Conservation (phyloP, 805 yeast genomes). For the Zygosaccharomyces kombuchaensis region DNA sequence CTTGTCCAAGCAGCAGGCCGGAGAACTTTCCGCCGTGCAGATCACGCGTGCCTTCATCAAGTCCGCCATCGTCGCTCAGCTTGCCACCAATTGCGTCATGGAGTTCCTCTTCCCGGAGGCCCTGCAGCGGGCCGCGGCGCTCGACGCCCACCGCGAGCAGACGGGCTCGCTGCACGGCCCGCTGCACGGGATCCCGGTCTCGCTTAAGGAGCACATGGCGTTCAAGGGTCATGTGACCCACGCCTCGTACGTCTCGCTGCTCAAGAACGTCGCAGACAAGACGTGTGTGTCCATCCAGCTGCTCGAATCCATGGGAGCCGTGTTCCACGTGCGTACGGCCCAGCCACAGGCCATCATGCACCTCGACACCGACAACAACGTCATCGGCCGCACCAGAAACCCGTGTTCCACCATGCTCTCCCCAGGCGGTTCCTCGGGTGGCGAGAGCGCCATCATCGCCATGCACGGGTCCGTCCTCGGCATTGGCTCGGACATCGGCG, state of each 20-base stretch:
- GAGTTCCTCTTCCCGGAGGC: constrained; percentile 65
- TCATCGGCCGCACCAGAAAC: constrained; percentile 56
- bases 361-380: constrained; percentile 55
- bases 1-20: constrained; percentile 42
- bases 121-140: constrained; percentile 48
- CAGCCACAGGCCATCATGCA: constrained; percentile 72
- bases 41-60: constrained; percentile 62
- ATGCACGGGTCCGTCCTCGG: constrained; percentile 60
- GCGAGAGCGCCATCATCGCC: constrained; percentile 62
- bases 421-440: constrained; percentile 72
- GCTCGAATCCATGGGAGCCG: constrained; percentile 51
- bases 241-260: constrained; percentile 53
- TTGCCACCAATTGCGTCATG: constrained; percentile 54
- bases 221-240: constrained; percentile 51
- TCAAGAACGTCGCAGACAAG: constrained; percentile 44
- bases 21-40: constrained; percentile 45
- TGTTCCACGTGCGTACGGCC: constrained; percentile 59
- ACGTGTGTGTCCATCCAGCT: constrained; percentile 48
- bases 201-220: constrained; percentile 62
- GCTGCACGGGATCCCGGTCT: constrained; percentile 64
- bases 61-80: constrained; percentile 60
- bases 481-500: constrained; percentile 69
- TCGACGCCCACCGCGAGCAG: constrained; percentile 48
- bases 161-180: constrained; percentile 59
- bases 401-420: constrained; percentile 54